Percentiles rank a stretch among this genome's conserved stretches.
Evolutionary conservation across 2,329 filamentous ascomycete genomes (phyloP).

Genomic region (Hyphodiscus sp.): DNA sequence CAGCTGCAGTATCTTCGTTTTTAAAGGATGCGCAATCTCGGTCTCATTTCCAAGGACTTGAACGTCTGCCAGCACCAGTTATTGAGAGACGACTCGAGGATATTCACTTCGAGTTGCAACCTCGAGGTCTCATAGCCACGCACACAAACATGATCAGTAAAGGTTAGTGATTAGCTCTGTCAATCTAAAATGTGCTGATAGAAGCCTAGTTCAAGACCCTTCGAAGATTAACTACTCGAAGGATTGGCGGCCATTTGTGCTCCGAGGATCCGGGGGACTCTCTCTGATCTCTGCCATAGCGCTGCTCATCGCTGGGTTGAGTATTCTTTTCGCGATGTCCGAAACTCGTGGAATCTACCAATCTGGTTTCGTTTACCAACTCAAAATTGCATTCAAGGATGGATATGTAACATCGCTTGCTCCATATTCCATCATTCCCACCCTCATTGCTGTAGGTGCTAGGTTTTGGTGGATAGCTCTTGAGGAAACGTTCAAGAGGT

Average conservation of each 20-base stretch:
- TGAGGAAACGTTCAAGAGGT: constrained; percentile 8
- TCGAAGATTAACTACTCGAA: not conserved
- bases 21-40: constrained; percentile 7
- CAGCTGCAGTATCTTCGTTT: constrained; percentile 6
- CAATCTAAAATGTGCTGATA: not conserved
- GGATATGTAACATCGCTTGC: constrained; percentile 6
- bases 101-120: not conserved
- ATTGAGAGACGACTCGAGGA: constrained; percentile 8
- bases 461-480: constrained; percentile 14
- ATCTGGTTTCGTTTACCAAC: constrained; percentile 1
- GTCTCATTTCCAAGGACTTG: constrained; percentile 11
- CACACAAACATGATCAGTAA: not conserved
- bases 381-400: constrained; percentile 1
- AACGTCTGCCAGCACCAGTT: constrained; percentile 4
- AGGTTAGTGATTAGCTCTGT: not conserved
- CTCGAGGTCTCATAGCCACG: not conserved
- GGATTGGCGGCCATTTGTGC: not conserved
- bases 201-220: not conserved
- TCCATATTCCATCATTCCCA: constrained; percentile 13
- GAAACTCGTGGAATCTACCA: constrained; percentile 7
- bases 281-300: not conserved
- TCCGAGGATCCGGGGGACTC: not conserved
- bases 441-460: constrained; percentile 10
- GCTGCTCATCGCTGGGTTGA: not conserved
- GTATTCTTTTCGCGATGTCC: constrained; percentile 4